Conservation (phyloP, 2,329 filamentous ascomycete species). For the Sclerotinia glacialis region DNA sequence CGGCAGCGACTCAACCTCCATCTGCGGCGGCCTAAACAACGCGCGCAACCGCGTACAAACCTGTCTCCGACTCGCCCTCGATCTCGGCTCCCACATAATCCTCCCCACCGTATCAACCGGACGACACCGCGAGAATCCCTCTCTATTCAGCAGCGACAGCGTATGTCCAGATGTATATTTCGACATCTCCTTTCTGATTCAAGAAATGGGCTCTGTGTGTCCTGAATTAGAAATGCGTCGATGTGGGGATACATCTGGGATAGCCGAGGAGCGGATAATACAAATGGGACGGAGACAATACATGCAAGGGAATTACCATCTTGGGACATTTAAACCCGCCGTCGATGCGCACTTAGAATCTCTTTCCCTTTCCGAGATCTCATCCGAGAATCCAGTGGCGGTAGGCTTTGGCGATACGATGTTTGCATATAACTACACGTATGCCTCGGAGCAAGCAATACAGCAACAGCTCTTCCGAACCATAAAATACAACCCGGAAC, state of each 20-base stretch:
- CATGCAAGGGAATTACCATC: slow-evolving; percentile 11
- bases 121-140: slow-evolving; percentile 20
- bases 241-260: slow-evolving; percentile 28
- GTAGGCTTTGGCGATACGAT: slow-evolving; percentile 30
- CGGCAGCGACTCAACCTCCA: slow-evolving; percentile 24
- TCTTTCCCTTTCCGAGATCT: slow-evolving; percentile 20
- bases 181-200: slow-evolving; percentile 24
- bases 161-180: slow-evolving; percentile 27
- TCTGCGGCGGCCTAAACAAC: slow-evolving; percentile 32
- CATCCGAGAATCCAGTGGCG: slow-evolving; percentile 22
- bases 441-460: slow-evolving; percentile 26
- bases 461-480: slow-evolving; percentile 31
- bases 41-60: slow-evolving; percentile 32
- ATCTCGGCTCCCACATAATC: slow-evolving; percentile 30
- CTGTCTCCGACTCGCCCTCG: slow-evolving; percentile 32
- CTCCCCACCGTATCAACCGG: slow-evolving; percentile 25
- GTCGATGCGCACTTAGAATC: background rate
- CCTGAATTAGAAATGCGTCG: slow-evolving; percentile 26
- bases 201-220: slow-evolving; percentile 22
- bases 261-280: slow-evolving; percentile 18
- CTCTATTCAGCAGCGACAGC: background rate
- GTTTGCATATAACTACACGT: slow-evolving; percentile 30
- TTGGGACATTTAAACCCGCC: slow-evolving; percentile 22
- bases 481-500: slow-evolving; percentile 26
- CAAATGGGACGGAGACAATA: slow-evolving; percentile 18